These are phyloP conservation scores for Marasmius tenuissimus DNA, from an alignment of 1,284 basidiomycete species.

Conservation along the genomic window DNA sequence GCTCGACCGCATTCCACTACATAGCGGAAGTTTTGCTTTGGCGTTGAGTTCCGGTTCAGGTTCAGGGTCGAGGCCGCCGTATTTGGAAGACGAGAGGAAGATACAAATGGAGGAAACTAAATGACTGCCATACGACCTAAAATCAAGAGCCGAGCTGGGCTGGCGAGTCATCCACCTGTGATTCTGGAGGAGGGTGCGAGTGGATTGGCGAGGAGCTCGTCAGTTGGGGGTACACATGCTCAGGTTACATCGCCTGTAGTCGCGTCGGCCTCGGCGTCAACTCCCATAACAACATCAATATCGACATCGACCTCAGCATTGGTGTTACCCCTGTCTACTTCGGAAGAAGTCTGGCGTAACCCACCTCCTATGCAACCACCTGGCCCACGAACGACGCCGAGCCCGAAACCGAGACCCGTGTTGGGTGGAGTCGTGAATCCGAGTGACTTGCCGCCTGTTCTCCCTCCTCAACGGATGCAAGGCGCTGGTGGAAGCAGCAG, in stretches of 20 bases:
- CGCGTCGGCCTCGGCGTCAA: too few species aligned
- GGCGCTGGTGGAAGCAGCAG: too few species aligned
- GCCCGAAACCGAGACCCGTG: not conserved
- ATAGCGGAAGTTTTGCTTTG: too few species aligned
- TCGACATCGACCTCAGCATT: too few species aligned
- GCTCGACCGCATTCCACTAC: too few species aligned
- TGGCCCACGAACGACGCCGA: not conserved
- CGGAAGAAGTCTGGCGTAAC: not conserved
- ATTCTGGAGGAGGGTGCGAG: not conserved
- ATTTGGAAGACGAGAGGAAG: not conserved
- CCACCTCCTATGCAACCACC: not conserved
- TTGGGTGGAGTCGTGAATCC: slow-evolving; percentile 1
- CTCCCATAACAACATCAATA: too few species aligned
- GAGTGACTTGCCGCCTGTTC: slow-evolving; percentile 10
- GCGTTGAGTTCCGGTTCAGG: too few species aligned
- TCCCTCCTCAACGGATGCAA: slow-evolving; percentile 2
- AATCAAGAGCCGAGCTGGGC: not conserved
- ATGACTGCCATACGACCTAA: not conserved
- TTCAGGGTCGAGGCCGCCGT: not conserved
- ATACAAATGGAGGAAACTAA: not conserved
- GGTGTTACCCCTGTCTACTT: too few species aligned
- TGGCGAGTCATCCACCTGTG: not conserved
- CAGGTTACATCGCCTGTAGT: too few species aligned
- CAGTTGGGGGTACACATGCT: not conserved
- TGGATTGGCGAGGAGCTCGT: not conserved